Percentiles rank a stretch among this genome's conserved stretches.
Evolutionary conservation across 1,284 basidiomycete species (phyloP).

Genomic region (Irpex rosettiformis): DNA sequence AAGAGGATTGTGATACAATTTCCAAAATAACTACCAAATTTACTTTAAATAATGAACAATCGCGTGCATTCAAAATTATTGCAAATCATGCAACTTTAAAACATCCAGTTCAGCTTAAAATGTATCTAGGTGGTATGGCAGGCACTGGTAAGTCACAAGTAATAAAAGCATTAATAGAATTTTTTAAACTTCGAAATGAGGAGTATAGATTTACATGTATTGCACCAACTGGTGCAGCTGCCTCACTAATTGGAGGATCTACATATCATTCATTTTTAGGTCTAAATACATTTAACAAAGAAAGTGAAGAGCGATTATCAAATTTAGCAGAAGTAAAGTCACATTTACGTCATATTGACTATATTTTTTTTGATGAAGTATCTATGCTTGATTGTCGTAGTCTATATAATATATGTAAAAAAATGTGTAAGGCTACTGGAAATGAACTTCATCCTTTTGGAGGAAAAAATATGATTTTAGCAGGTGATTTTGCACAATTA

Average conservation of each 20-base stretch:
- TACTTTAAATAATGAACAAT: slow-evolving; percentile 13
- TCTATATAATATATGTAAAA: too few species aligned
- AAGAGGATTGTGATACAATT: neutral
- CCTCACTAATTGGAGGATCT: slow-evolving; percentile 11
- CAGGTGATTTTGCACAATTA: slow-evolving; percentile 20
- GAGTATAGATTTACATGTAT: slow-evolving; percentile 7
- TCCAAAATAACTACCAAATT: neutral
- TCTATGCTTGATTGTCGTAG: too few species aligned
- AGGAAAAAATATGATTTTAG: slow-evolving; percentile 17
- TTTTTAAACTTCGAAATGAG: slow-evolving; percentile 9
- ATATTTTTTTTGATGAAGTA: too few species aligned
- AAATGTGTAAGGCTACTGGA: too few species aligned
- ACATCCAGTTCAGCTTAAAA: too few species aligned
- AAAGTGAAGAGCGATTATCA: neutral
- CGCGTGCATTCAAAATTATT: slow-evolving; percentile 5
- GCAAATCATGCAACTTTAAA: neutral
- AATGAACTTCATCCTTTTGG: slow-evolving; percentile 11
- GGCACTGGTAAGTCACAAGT: too few species aligned
- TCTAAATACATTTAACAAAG: neutral
- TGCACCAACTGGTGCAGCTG: slow-evolving; percentile 16
- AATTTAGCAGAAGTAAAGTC: neutral
- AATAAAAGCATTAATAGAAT: slow-evolving; percentile 25
- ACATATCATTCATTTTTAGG: slow-evolving; percentile 16
- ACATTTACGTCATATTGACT: neutral
- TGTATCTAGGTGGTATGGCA: too few species aligned